Evolutionary conservation across 345 rosid species (phyloP).

Genomic region (Gossypium longicalyx): DNA sequence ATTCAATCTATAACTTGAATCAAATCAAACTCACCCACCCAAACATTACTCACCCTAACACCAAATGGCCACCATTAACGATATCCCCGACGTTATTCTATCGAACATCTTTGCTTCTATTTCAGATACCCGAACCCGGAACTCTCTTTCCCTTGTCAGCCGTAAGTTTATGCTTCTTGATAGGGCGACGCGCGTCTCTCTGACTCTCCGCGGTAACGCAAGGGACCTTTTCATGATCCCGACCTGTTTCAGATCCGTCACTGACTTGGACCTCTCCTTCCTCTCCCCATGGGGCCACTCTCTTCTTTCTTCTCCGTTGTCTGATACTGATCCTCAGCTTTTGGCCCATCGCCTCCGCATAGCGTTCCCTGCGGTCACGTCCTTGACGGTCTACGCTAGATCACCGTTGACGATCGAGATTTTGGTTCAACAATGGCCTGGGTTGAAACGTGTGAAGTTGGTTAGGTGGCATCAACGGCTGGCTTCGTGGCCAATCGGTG

Average conservation of each 20-base stretch:
- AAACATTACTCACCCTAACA: too few relatives aligned
- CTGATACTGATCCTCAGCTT: slow-evolving; percentile 31
- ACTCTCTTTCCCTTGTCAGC: slow-evolving; percentile 66
- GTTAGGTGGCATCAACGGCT: slow-evolving; percentile 86
- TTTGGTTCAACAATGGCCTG: slow-evolving; percentile 68
- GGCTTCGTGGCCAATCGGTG: slow-evolving; percentile 36
- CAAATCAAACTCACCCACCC: too few relatives aligned
- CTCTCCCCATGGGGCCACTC: slow-evolving; percentile 86
- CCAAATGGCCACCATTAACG: slow-evolving; percentile 34
- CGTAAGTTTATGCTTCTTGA: slow-evolving; percentile 62
- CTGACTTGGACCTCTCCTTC: slow-evolving; percentile 68
- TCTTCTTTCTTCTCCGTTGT: slow-evolving; percentile 35
- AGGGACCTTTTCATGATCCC: slow-evolving; percentile 62
- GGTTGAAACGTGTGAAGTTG: slow-evolving; percentile 47
- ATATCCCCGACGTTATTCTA: slow-evolving; percentile 71
- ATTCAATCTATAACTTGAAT: neutral
- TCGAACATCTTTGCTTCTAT: slow-evolving; percentile 45
- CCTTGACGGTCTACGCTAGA: slow-evolving; percentile 59
- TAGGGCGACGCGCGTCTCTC: slow-evolving; percentile 62
- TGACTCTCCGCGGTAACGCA: slow-evolving; percentile 87
- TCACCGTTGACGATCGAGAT: slow-evolving; percentile 43
- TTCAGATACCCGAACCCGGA: slow-evolving; percentile 60
- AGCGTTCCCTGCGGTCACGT: slow-evolving; percentile 50
- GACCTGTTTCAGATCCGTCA: slow-evolving; percentile 56
- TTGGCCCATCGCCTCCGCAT: slow-evolving; percentile 48